Base-by-base conservation (phyloP, 805 yeast species). In the Debaryomyces maramus region DNA sequence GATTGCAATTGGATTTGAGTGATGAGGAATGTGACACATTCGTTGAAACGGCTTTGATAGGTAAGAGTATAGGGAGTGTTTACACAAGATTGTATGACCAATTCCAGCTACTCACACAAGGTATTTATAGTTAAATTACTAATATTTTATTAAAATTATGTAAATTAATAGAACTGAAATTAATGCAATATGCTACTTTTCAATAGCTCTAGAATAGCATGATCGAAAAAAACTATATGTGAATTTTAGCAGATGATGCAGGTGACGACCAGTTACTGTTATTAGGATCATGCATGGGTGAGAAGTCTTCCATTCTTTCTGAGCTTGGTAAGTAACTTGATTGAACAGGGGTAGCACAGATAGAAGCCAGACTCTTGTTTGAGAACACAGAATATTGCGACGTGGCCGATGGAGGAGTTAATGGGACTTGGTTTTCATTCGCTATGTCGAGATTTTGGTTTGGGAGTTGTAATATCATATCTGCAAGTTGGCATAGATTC, bases 81-180 rank as follows among this genome's bases (percentile, higher is more conserved):
- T 93, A 89, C 66, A 93, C 99, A 0, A 73, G 97, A 50, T 69
- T 93, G 22, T 93, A 93, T 57, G 99, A 93, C 60, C 98, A 91
- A 60, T 93, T 86, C 68, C 99, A 93, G 63, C 69, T 93, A 61
- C 66, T 89, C 35, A 90, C 98, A 0, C 99, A 93, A 66, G 99
- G 99, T 32, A 93, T 93, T 19, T 93, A 88, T 61, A 81, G 78
- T 55, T 83, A 58, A 59, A n/a, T 23, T 23, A 19, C 13, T 22
- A 30, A 16, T 30, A 21, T 19, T 20, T 21, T 14, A 37, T 23
- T 38, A 31, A 38, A 23, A 30, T 20, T 14, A 18, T 24, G 32
- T 26, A 34, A 17, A 24, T 30, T 30, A 31, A 20, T 30, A 30
- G 35, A 37, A 37, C 28, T 37, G 24, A 37, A n/a, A 30, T 28